Percentiles rank a stretch among this genome's conserved stretches.
These are phyloP conservation scores for Lotmaria passim DNA, from an alignment of 208 protist genomes.

Conservation along the genomic window DNA sequence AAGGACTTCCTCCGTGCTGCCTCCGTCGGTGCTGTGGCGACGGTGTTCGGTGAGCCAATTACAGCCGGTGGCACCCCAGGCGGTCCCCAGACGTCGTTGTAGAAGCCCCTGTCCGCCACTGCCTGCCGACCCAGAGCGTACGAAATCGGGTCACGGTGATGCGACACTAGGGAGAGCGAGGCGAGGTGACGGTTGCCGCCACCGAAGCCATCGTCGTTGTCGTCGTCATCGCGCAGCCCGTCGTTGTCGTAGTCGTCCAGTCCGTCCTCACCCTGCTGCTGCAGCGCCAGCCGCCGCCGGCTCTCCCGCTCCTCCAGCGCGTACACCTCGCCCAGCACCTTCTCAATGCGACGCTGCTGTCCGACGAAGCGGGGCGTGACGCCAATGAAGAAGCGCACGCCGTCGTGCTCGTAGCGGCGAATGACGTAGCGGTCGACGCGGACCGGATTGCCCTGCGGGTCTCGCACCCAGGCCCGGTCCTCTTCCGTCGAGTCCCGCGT, in stretches of 20 bases:
- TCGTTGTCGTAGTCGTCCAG: constrained; percentile 9
- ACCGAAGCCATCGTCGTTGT: not conserved
- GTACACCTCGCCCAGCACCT: constrained; percentile 42
- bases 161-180: not conserved
- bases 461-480: constrained; percentile 64
- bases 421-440: constrained; percentile 77
- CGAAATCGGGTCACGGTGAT: not conserved
- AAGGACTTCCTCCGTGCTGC: not conserved
- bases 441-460: constrained; percentile 44
- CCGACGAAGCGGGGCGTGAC: constrained; percentile 71
- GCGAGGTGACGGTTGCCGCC: not conserved
- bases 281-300: constrained; percentile 3
- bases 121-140: constrained; percentile 1
- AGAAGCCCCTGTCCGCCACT: not conserved
- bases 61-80: constrained; percentile 13
- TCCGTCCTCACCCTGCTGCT: constrained; percentile 1
- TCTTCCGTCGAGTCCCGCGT: constrained; percentile 57
- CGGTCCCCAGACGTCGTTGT: constrained; percentile 19
- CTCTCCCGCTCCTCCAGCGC: constrained; percentile 37
- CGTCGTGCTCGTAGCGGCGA: constrained; percentile 70
- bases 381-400: constrained; percentile 77
- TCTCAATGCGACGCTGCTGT: constrained; percentile 56
- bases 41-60: too few relatives aligned
- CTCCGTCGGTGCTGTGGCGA: not conserved
- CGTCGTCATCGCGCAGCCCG: not conserved